phyloP scores from a whole-genome alignment of 2,329 filamentous ascomycete species.

The Fusarium dimerum region DNA sequence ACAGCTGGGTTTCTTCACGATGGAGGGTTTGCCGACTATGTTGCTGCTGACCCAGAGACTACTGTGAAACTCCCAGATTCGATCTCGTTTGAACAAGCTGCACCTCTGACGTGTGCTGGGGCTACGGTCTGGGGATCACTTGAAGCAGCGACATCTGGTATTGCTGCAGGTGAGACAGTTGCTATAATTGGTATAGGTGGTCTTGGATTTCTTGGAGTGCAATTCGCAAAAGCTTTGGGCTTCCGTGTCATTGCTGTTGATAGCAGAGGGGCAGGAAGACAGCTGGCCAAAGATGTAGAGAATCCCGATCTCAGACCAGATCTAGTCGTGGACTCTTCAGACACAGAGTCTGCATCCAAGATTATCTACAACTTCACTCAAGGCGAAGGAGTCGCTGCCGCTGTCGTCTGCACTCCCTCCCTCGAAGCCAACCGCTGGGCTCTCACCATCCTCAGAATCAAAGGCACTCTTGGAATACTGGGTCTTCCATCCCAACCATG shows the following conservation, averaged over 20 bases:
- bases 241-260: slow-evolving; percentile 39
- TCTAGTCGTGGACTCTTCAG: slow-evolving; percentile 30
- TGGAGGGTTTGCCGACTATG: slow-evolving; percentile 37
- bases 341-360: slow-evolving; percentile 14
- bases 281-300: slow-evolving; percentile 30
- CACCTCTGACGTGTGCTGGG: slow-evolving; percentile 40
- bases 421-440: slow-evolving; percentile 34
- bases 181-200: slow-evolving; percentile 39
- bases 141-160: slow-evolving; percentile 29
- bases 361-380: slow-evolving; percentile 30
- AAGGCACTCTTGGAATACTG: slow-evolving; percentile 31
- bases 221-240: slow-evolving; percentile 38
- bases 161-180: slow-evolving; percentile 26
- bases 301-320: slow-evolving; percentile 25
- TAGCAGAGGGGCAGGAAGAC: slow-evolving; percentile 30
- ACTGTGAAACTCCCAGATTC: slow-evolving; percentile 29
- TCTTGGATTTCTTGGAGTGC: slow-evolving; percentile 37
- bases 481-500: slow-evolving; percentile 34
- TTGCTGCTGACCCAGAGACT: slow-evolving; percentile 32
- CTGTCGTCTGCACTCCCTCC: slow-evolving; percentile 35
- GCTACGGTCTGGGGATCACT: slow-evolving; percentile 37
- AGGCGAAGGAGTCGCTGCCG: slow-evolving; percentile 34
- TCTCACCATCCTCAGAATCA: slow-evolving; percentile 29
- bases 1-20: slow-evolving; percentile 37
- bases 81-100: slow-evolving; percentile 36